phyloP scores from a whole-genome alignment of 2,329 filamentous ascomycete genomes.

The Dactylonectria macrodidyma region DNA sequence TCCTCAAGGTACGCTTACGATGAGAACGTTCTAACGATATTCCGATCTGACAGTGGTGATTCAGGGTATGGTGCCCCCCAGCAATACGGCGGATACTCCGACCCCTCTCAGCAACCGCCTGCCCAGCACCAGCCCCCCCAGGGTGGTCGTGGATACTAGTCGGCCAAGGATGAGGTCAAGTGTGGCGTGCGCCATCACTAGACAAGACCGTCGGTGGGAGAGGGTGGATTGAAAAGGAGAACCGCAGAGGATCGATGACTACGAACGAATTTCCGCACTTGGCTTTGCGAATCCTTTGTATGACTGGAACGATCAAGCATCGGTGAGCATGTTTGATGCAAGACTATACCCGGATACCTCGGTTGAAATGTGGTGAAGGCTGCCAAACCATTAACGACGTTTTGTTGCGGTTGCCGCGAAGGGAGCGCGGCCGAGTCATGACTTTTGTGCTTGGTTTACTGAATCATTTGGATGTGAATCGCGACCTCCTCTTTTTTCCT shows the following conservation, averaged over 20 bases:
- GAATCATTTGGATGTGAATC: constrained; percentile 36
- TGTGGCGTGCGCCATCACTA: constrained; percentile 19
- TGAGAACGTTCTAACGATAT: neutral
- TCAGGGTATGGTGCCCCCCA: constrained; percentile 56
- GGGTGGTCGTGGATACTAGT: constrained; percentile 61
- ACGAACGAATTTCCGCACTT: constrained; percentile 45
- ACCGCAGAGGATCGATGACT: constrained; percentile 35
- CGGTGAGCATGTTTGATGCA: constrained; percentile 49
- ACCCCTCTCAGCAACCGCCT: constrained; percentile 60
- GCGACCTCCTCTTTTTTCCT: constrained; percentile 25
- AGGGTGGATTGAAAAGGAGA: constrained; percentile 27
- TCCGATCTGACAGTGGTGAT: constrained; percentile 22
- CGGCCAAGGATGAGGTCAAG: constrained; percentile 13
- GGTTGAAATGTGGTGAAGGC: constrained; percentile 45
- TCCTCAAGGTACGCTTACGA: constrained; percentile 57
- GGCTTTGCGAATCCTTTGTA: constrained; percentile 47
- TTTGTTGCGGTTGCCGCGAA: constrained; percentile 46
- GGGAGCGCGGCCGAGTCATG: constrained; percentile 38
- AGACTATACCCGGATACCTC: constrained; percentile 49
- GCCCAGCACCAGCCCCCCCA: constrained; percentile 56
- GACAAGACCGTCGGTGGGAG: constrained; percentile 22
- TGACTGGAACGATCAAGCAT: constrained; percentile 46
- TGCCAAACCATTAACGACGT: constrained; percentile 48
- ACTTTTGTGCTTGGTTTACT: constrained; percentile 34
- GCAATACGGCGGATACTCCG: constrained; percentile 62